Percentiles rank a stretch among this genome's conserved stretches.
Evolutionary conservation across 345 rosid genomes (phyloP).

Genomic region (Psidium guajava): DNA sequence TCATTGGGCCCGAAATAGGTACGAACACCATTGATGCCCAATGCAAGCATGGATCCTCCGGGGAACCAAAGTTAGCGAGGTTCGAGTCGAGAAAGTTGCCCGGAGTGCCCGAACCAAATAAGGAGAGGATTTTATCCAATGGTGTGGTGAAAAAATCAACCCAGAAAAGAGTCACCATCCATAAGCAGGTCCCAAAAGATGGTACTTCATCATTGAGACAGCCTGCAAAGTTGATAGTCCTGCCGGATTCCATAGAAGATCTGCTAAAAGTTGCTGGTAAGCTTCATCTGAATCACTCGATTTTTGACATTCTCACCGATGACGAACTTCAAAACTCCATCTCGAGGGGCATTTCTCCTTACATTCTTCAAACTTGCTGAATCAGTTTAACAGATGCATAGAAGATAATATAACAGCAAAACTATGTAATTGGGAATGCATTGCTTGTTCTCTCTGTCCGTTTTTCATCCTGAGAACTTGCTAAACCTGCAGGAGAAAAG

Average conservation of each 20-base stretch:
- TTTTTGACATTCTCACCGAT: slow-evolving; percentile 6
- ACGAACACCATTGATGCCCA: slow-evolving; percentile 3
- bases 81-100: slow-evolving; percentile 9
- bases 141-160: slow-evolving; percentile 10
- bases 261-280: slow-evolving; percentile 78
- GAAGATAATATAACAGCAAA: neutral
- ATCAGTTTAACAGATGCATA: neutral
- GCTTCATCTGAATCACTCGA: slow-evolving; percentile 15
- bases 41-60: slow-evolving; percentile 10
- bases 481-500: slow-evolving; percentile 70
- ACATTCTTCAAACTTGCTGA: neutral
- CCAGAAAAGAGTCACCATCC: slow-evolving; percentile 73
- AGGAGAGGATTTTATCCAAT: slow-evolving; percentile 6
- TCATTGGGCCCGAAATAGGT: slow-evolving; percentile 17
- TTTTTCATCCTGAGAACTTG: slow-evolving; percentile 21
- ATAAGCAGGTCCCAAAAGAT: slow-evolving; percentile 26
- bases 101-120: slow-evolving; percentile 17
- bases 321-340: neutral
- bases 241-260: slow-evolving; percentile 74
- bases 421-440: neutral
- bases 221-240: slow-evolving; percentile 49
- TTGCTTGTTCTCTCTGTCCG: neutral
- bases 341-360: neutral
- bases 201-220: slow-evolving; percentile 17
- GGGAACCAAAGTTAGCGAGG: slow-evolving; percentile 9